Percentiles rank a stretch among this genome's conserved stretches.
Conservation (phyloP, 768 basidiomycete genomes). For the Boletus subcaerulescens region DNA sequence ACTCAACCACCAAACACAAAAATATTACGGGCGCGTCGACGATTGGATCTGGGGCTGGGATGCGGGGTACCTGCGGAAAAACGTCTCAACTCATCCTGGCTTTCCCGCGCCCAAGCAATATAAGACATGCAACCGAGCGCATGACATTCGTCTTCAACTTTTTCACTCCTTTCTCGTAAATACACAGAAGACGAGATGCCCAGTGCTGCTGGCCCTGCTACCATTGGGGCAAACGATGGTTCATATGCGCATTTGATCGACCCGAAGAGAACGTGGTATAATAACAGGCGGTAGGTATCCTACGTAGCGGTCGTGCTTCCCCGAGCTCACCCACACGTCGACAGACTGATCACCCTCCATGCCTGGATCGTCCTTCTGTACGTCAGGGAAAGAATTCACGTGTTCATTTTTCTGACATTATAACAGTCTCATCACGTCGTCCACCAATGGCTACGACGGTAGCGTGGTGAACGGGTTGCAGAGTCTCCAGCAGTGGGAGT, state of each 20-base stretch:
- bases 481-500: constrained; percentile 59
- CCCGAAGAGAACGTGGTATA: constrained; percentile 71
- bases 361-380: constrained; percentile 69
- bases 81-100: neutral
- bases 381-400: constrained; percentile 15
- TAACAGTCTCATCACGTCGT: constrained; percentile 66
- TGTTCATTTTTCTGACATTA: neutral
- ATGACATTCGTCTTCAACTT: constrained; percentile 5
- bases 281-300: constrained; percentile 61
- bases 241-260: constrained; percentile 57
- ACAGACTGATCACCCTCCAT: constrained; percentile 59
- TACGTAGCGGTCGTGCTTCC: neutral
- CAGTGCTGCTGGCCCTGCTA: constrained; percentile 47
- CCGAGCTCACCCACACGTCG: neutral
- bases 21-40: neutral
- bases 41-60: neutral
- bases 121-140: neutral
- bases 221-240: constrained; percentile 22
- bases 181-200: constrained; percentile 38
- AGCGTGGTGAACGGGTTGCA: constrained; percentile 83
- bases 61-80: constrained; percentile 25
- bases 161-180: neutral
- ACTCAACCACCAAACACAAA: neutral
- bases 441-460: constrained; percentile 74
- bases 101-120: constrained; percentile 9